Percentiles rank a stretch among this genome's conserved stretches.
These are phyloP conservation scores for Lanmaoa pseudosensibilis DNA, from an alignment of 768 basidiomycete genomes.

Conservation along the genomic window DNA sequence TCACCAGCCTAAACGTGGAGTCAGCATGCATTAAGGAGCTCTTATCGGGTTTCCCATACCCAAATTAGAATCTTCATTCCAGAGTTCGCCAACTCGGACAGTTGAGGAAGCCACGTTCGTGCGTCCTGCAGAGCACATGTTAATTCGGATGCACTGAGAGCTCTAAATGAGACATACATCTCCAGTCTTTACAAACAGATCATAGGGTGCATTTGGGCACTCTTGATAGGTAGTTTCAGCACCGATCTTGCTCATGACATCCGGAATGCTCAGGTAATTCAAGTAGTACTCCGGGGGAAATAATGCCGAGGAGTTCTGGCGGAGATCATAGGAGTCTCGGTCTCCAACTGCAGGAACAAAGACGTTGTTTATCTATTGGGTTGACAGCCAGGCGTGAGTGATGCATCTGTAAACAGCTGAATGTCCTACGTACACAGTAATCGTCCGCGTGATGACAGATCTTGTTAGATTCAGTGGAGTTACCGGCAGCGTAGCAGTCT, in stretches of 20 bases:
- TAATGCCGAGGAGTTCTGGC: constrained; percentile 49
- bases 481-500: constrained; percentile 58
- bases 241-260: constrained; percentile 48
- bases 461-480: constrained; percentile 41
- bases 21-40: not conserved
- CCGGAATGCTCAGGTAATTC: constrained; percentile 40
- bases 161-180: constrained; percentile 44
- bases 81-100: constrained; percentile 37
- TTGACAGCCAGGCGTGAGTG: not conserved
- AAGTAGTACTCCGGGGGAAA: constrained; percentile 62
- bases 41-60: constrained; percentile 25
- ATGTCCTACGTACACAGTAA: constrained; percentile 50
- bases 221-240: constrained; percentile 49
- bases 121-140: constrained; percentile 27
- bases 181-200: constrained; percentile 49
- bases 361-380: constrained; percentile 43
- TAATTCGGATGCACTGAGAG: not conserved
- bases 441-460: constrained; percentile 53
- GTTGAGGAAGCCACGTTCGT: constrained; percentile 38
- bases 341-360: constrained; percentile 52
- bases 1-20: constrained; percentile 26
- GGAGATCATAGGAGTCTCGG: constrained; percentile 55
- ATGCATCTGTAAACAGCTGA: not conserved
- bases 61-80: constrained; percentile 41
- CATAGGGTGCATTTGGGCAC: constrained; percentile 46